Evolutionary conservation across 106 monocot species (phyloP).

Genomic region (Dioscorea zingiberensis): DNA sequence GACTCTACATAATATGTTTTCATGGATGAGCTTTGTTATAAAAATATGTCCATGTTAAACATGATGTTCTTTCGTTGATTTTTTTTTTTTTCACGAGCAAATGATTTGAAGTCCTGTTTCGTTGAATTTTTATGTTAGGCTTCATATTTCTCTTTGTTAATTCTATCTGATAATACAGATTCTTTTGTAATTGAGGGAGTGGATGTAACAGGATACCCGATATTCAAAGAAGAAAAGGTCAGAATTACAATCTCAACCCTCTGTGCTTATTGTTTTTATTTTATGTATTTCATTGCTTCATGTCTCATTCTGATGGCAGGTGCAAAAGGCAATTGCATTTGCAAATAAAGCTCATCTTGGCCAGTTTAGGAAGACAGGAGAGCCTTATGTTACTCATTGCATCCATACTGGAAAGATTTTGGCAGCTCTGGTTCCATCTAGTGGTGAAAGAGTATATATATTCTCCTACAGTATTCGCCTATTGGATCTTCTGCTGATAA

Average conservation of each 20-base stretch:
- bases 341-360: constrained; percentile 79
- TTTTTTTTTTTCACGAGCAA: too few relatives aligned
- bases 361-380: constrained; percentile 83
- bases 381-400: constrained; percentile 90
- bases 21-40: too few relatives aligned
- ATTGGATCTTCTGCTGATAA: not conserved
- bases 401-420: constrained; percentile 92
- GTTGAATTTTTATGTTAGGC: too few relatives aligned
- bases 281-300: constrained; percentile 1
- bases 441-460: constrained; percentile 59
- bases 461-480: not conserved
- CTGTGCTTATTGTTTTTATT: not conserved
- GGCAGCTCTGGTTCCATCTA: constrained; percentile 87
- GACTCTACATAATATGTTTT: too few relatives aligned
- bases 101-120: too few relatives aligned
- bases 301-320: constrained; percentile 25
- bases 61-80: too few relatives aligned
- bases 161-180: constrained; percentile 35
- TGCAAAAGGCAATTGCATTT: constrained; percentile 84
- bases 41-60: too few relatives aligned
- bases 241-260: not conserved
- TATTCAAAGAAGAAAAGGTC: constrained; percentile 81
- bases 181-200: constrained; percentile 80
- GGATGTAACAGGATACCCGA: constrained; percentile 85
- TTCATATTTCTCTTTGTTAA: too few relatives aligned